Conservation (phyloP, 768 basidiomycete genomes). For the Epithele typhae region DNA sequence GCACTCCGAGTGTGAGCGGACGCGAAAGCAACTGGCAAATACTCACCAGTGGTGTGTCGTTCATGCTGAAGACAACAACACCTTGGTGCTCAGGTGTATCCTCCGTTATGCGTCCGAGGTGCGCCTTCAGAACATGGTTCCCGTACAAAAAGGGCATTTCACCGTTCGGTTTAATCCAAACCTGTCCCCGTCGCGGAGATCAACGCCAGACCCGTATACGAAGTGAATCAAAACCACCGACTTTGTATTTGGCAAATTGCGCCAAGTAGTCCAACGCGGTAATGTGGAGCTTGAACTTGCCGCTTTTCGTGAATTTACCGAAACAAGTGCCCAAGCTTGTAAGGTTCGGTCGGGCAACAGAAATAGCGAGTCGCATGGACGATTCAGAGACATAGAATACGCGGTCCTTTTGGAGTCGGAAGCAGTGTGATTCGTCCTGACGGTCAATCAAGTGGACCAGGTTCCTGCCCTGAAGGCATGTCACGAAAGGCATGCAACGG, state of each 20-base stretch:
- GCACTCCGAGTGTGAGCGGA: constrained; percentile 2
- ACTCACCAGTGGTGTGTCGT: constrained; percentile 84
- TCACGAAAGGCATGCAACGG: neutral
- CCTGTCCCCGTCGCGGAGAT: constrained; percentile 37
- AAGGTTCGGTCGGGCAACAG: constrained; percentile 88
- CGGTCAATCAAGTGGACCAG: constrained; percentile 93
- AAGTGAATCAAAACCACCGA: constrained; percentile 23
- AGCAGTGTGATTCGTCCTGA: constrained; percentile 92
- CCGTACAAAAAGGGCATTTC: constrained; percentile 99
- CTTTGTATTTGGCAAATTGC: constrained; percentile 98
- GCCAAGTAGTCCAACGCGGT: constrained; percentile 91
- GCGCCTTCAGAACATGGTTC: constrained; percentile 97
- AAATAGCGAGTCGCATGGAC: constrained; percentile 89
- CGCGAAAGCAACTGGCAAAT: constrained; percentile 2
- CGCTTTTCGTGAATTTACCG: constrained; percentile 95
- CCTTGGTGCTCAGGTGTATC: constrained; percentile 99
- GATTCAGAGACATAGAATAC: constrained; percentile 97
- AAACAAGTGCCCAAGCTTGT: constrained; percentile 94
- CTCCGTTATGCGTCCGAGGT: constrained; percentile 97
- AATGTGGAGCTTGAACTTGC: constrained; percentile 96
- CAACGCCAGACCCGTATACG: constrained; percentile 1
- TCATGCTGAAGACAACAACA: constrained; percentile 96
- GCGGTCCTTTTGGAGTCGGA: constrained; percentile 89
- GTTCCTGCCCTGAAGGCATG: constrained; percentile 75
- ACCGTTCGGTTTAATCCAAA: constrained; percentile 99